Percentiles rank a stretch among this genome's conserved stretches.
Conservation (phyloP, 108 stramenopile genomes). For the Licmophora abbreviata region DNA sequence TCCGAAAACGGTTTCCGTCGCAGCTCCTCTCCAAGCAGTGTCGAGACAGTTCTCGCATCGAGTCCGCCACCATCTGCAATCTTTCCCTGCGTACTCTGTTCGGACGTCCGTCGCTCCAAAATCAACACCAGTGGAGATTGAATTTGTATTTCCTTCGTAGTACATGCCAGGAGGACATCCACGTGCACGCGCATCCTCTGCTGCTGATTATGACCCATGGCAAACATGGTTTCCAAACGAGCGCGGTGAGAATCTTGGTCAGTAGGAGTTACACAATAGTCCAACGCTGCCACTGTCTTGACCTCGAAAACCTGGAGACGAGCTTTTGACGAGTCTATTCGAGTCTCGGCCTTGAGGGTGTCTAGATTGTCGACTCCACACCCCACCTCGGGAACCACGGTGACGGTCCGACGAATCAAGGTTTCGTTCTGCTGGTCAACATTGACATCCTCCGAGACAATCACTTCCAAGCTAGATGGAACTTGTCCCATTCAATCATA, state of each 20-base stretch:
- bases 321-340: constrained; percentile 15
- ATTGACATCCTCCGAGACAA: constrained; percentile 33
- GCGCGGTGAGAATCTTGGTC: constrained; percentile 2
- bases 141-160: constrained; percentile 2
- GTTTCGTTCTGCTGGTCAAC: neutral
- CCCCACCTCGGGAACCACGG: constrained; percentile 52
- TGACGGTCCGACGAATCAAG: neutral
- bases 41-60: constrained; percentile 63
- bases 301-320: constrained; percentile 4
- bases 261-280: constrained; percentile 9
- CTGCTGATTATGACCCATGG: constrained; percentile 7
- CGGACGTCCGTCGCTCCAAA: constrained; percentile 26
- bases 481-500: constrained; percentile 75
- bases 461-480: constrained; percentile 34
- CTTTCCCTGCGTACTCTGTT: constrained; percentile 20
- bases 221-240: constrained; percentile 35
- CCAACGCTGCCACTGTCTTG: constrained; percentile 12
- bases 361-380: constrained; percentile 77
- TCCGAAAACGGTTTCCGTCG: constrained; percentile 1
- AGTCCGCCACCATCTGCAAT: constrained; percentile 59
- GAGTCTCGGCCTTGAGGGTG: constrained; percentile 31
- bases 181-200: constrained; percentile 25
- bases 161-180: constrained; percentile 9
- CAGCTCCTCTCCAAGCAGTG: constrained; percentile 38
- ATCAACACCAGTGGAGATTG: constrained; percentile 19